Conservation (phyloP, 306 rosid species). For the Astragalus glycyphyllos region DNA sequence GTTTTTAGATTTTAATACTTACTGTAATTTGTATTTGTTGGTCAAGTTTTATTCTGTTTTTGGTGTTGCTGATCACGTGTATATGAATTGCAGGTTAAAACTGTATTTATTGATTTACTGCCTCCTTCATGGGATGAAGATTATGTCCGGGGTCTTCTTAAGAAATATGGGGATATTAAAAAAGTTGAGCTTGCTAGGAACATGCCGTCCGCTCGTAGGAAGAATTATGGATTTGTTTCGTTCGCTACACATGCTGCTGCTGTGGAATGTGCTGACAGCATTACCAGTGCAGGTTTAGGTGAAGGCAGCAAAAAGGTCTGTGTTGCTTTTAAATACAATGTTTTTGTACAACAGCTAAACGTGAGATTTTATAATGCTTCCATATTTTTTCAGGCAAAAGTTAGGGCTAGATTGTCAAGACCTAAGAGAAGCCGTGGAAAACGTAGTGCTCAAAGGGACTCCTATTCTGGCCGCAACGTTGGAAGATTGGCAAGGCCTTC, state of each 20-base stretch:
- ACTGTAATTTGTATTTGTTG: slow-evolving; percentile 14
- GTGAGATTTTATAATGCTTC: slow-evolving; percentile 28
- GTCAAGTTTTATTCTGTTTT: slow-evolving; percentile 2
- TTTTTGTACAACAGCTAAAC: slow-evolving; percentile 4
- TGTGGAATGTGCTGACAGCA: slow-evolving; percentile 82
- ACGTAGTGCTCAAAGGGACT: slow-evolving; percentile 63
- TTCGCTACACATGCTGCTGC: slow-evolving; percentile 90
- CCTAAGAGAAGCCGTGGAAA: slow-evolving; percentile 83
- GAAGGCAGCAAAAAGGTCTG: slow-evolving; percentile 85
- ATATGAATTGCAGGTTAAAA: slow-evolving; percentile 76
- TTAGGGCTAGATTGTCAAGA: slow-evolving; percentile 93
- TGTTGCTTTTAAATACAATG: slow-evolving; percentile 26
- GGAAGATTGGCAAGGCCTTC: slow-evolving; percentile 66
- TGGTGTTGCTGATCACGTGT: slow-evolving; percentile 40
- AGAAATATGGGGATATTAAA: slow-evolving; percentile 75
- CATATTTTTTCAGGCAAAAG: slow-evolving; percentile 72
- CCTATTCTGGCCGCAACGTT: slow-evolving; percentile 54
- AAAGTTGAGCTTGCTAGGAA: slow-evolving; percentile 88
- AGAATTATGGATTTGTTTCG: slow-evolving; percentile 88
- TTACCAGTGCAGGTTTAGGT: slow-evolving; percentile 82
- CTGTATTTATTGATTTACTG: slow-evolving; percentile 92
- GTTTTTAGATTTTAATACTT: slow-evolving; percentile 28
- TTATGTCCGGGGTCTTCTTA: slow-evolving; percentile 69
- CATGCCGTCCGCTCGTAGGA: slow-evolving; percentile 91
- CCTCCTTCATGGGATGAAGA: slow-evolving; percentile 94